Base-by-base conservation (phyloP, 192 early-diverging fungal genomes). In the Gorgonomyces haynaldii region DNA sequence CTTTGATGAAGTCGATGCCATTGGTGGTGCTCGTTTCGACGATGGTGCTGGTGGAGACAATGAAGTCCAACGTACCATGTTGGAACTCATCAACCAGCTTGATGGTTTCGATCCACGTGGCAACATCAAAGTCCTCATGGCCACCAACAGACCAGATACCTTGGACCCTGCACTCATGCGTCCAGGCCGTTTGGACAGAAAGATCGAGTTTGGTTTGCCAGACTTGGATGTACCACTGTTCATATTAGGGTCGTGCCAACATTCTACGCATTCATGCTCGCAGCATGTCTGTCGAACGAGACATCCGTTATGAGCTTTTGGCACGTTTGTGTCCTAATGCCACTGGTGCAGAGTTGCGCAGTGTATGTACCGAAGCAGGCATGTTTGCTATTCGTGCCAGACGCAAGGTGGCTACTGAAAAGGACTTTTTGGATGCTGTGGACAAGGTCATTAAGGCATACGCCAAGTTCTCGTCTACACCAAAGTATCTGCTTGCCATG, bases 361-460 rank as follows among this genome's bases (percentile, higher is more conserved):
- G 84, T 62, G 96, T 99, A 42, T 99, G 96, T 72, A 99, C 96
- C 23, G 96, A 99, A 68, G 93, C 96, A 5, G 96, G 96, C 47
- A 99, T 99, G 96, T 99, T 90, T 79, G 96, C 96, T 1, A 99
- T 99, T 53, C 78, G 96, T 9, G 85, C 90, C 42, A 78, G 96
- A 62, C 82, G 93, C 79, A 97, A 97, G 84, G 80, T 96, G 13
- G 94, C 96, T 15, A 96, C 91, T 17, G 96, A 99, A 64, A 97
- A 99, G 75, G 96, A 99, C 74, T 99, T 96, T 70, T 78, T 99
- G 70, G 94, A 99, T 63, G 74, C 92, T 20, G 94, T 99, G 12
- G 91, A 96, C 74, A 99, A 99, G 80, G 96, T 99, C 49, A 95
- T 99, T 76, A 96, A 96, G 79, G 80, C 79, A 32, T 98, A 98